Conservation (phyloP, 2,329 filamentous ascomycete species). For the Ceratocystis harringtonii region DNA sequence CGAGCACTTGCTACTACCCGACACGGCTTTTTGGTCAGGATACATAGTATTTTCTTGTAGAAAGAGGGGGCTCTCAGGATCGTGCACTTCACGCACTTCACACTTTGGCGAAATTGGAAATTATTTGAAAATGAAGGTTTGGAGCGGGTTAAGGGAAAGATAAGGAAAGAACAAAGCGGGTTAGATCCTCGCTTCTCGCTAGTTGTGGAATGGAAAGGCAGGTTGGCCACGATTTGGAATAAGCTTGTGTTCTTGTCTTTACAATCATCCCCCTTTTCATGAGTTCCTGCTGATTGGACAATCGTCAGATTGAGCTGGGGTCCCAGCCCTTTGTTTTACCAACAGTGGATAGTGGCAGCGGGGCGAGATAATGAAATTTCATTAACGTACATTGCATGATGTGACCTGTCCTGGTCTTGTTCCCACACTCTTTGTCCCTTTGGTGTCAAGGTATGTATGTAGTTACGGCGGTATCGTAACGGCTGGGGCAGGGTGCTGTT, state of each 20-base stretch:
- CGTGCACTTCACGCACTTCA: neutral
- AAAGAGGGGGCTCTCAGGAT: neutral
- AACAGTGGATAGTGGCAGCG: neutral
- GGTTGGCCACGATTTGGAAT: neutral
- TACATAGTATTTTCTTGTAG: neutral
- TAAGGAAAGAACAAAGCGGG: neutral
- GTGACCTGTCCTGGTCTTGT: neutral
- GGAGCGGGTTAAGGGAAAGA: neutral
- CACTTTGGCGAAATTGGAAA: conserved; percentile 6
- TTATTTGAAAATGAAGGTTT: neutral
- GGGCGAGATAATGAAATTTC: neutral
- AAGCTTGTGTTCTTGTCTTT: neutral
- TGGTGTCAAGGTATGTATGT: no score
- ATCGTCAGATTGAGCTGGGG: neutral
- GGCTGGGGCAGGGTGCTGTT: no score
- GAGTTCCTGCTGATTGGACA: neutral
- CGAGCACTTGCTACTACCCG: neutral
- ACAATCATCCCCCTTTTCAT: neutral
- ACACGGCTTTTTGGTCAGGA: neutral
- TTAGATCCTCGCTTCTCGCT: neutral
- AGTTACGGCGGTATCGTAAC: no score
- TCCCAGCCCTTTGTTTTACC: neutral
- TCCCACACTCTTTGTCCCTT: no score
- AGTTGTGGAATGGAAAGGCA: neutral
- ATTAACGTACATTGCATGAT: neutral